Conservation (phyloP, 768 basidiomycete species). For the Boletus insuetus region DNA sequence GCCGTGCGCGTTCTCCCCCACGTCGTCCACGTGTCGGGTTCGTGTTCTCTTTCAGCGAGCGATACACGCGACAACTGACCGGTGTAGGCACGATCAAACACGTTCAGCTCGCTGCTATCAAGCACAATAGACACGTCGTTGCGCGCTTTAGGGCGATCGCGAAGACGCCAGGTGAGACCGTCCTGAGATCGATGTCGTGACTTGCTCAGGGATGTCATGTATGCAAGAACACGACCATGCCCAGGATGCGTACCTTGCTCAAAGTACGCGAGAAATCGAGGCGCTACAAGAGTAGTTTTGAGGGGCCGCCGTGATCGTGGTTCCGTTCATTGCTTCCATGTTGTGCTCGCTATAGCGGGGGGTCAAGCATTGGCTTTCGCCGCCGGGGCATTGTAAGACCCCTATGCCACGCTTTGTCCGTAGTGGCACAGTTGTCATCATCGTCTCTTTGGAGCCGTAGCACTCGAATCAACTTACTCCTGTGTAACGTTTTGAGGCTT, state of each 20-base stretch:
- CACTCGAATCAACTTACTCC: no score
- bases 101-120: constrained; percentile 71
- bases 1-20: constrained; percentile 63
- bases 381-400: no score
- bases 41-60: background rate
- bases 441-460: no score
- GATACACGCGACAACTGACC: no score
- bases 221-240: constrained; percentile 46
- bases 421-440: no score
- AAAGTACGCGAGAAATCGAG: constrained; percentile 60
- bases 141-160: constrained; percentile 60
- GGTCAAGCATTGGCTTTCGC: no score
- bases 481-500: no score
- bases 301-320: no score
- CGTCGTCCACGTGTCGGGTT: constrained; percentile 80
- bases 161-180: constrained; percentile 47
- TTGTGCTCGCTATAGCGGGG: no score
- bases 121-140: constrained; percentile 68
- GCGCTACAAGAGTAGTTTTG: constrained; percentile 54
- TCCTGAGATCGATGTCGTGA: background rate
- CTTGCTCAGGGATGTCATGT: background rate
- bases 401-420: no score
- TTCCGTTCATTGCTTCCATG: no score
- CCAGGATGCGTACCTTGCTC: constrained; percentile 56
- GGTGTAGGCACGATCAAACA: constrained; percentile 81